Base-by-base conservation (phyloP, 257 asterid genomes). In the Plantago elongata region DNA sequence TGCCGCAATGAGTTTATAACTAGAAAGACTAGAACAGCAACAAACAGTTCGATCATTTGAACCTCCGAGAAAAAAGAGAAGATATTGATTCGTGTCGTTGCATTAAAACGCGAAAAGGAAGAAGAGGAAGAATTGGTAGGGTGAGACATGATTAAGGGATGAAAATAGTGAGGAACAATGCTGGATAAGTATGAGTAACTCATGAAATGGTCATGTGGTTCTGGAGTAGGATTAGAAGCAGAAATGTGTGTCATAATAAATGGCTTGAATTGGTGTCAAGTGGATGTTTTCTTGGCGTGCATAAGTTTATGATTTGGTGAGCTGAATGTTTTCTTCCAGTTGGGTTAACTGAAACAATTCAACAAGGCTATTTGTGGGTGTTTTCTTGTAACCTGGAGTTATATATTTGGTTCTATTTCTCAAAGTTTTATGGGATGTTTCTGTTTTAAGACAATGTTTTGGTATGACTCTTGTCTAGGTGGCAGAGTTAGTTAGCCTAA, bases 11-110 rank as follows among this genome's bases (percentile, higher is more conserved):
- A 75, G 65, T 76, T 82, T 40, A 91, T 74, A 3, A 62, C 71
- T 0, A 84, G 8, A 67, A 88, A 91, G 46, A 84, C 90, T 0
- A 78, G 11, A 9, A 75, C 5, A 0, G 97, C 90, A 0, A 84
- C 45, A 10, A 80, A 37, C 11, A 91, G 52, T 67, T 91, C 98
- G 2, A 83, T 13, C 80, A 74, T 77, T 45, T 84, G 95, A 58
- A 91, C 48, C 54, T 91, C 83, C 0, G 88, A 73, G 51, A 82
- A 38, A 63, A 67, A 42, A 1, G 56, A 40, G n/a, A 74, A 57
- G 52, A 55, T 45, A 29, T 22, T 11, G 51, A 9, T 58, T 34
- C 61, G 52, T n/a, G 45, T 22, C 14, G 15, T 60, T 17, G 18
- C 13, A 1, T 13, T 3, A 51, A 42, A 11, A 14, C 61, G 51